Base-by-base conservation (phyloP, 768 basidiomycete species). In the Rhodosporidiobolus sp. region DNA sequence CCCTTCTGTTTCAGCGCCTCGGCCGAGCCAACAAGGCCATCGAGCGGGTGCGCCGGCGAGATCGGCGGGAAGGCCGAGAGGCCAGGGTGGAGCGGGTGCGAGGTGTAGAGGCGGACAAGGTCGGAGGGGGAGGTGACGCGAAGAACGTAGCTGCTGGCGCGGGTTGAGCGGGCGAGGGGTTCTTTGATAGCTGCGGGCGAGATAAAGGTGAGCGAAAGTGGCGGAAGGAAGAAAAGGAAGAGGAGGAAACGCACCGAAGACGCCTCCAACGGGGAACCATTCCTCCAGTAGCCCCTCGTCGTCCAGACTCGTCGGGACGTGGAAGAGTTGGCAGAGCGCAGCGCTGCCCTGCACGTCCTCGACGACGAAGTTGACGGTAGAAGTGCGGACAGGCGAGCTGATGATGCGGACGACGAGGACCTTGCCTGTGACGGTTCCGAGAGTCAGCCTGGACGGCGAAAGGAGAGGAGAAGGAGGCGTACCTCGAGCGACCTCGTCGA, bases 291-390 rank as follows among this genome's bases (percentile, higher is more conserved):
- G 59, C 14, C 12, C 34, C 10, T n/a, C 16, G 6, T 9, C 11
- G 6, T 14, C 43, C 10, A 67, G 32, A 1, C 60, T 20, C 6
- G 35, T 7, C 1, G 70, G 70, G 4, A 75, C 43, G 11, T 56
- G 52, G 34, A 63, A 72, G 10, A 72, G 14, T 43, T 67, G 66
- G 12, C 72, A 56, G 0, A 63, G 63, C 8, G 53, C 52, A 16
- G 63, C 59, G 4, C 38, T 22, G 1, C 67, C 64, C 1, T 19
- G 1, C 2, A 19, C 10, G 43, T 69, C 67, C 35, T 75, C 74
- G 59, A 67, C 67, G 35, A 72, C 70, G 24, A 72, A 54, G 7
- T 67, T 67, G 8, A 72, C 49, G 20, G 70, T 62, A 11, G 64
- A 52, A 0, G 67, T 59, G 8, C 70, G 28, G 5, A 69, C n/a